phyloP scores from a whole-genome alignment of 2,329 filamentous ascomycete genomes.

The Cordyceps cicadae region DNA sequence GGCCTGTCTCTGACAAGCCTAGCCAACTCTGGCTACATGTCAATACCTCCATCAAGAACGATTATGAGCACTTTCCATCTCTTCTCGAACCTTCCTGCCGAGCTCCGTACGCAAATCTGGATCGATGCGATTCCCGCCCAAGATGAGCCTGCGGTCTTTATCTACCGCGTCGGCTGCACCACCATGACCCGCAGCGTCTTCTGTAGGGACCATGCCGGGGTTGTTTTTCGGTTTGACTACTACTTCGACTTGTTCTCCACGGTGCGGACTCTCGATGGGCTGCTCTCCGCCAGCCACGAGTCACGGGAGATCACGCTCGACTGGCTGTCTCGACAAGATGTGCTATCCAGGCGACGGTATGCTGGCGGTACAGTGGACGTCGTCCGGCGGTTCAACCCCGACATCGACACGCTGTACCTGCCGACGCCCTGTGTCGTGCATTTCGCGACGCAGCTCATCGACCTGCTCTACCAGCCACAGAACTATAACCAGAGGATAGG shows the following conservation, averaged over 20 bases:
- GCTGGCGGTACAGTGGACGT: neutral
- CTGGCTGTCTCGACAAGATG: neutral
- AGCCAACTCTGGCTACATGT: too few species aligned
- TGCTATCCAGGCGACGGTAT: neutral
- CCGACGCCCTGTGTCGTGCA: neutral
- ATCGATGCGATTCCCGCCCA: neutral
- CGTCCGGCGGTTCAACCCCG: neutral
- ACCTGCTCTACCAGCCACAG: neutral
- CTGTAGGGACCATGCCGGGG: neutral
- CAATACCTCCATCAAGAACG: too few species aligned
- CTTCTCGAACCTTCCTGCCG: neutral
- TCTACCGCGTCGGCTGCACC: neutral
- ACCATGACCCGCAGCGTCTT: neutral
- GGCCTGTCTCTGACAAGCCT: too few species aligned
- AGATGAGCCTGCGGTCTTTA: neutral
- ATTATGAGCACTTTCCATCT: neutral
- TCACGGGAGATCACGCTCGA: neutral
- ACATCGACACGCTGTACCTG: neutral
- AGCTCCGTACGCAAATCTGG: neutral
- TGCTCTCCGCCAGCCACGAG: neutral
- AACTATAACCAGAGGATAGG: neutral
- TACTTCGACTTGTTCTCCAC: neutral
- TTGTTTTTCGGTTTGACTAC: neutral
- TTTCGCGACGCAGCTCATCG: neutral
- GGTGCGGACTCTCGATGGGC: neutral